Evolutionary conservation across 345 rosid species (phyloP).

Genomic region (Corymbia maculata): DNA sequence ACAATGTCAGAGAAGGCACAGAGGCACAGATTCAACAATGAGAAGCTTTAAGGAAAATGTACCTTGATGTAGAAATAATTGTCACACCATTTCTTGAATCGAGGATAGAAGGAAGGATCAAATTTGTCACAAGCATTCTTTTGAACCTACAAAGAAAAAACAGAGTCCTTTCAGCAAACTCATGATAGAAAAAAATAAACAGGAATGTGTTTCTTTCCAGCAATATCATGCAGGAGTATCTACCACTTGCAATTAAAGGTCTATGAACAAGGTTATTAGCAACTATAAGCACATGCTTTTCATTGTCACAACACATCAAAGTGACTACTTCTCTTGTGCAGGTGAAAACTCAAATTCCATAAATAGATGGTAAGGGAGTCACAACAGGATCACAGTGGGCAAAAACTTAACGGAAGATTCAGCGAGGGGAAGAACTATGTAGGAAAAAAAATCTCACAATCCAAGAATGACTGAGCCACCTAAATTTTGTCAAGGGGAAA

Average conservation of each 20-base stretch:
- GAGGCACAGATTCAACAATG: not conserved
- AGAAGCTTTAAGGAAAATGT: not conserved
- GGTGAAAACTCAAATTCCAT: not conserved
- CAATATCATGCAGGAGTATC: not conserved
- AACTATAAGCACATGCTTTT: not conserved
- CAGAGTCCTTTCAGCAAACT: not conserved
- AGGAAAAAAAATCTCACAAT: not conserved
- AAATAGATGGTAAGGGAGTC: not conserved
- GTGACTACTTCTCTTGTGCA: not conserved
- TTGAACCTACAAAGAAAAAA: conserved; percentile 43
- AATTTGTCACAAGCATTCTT: conserved; percentile 82
- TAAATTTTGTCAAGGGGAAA: not conserved
- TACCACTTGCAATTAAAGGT: not conserved
- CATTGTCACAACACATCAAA: not conserved
- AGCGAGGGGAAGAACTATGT: not conserved
- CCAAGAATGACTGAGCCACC: not conserved
- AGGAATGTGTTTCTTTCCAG: not conserved
- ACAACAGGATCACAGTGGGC: not conserved
- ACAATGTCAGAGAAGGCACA: not conserved
- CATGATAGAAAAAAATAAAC: not conserved
- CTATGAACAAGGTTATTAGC: not conserved
- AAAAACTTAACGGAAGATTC: not conserved
- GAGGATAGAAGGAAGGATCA: conserved; percentile 79
- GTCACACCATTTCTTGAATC: conserved; percentile 97
- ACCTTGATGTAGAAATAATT: conserved; percentile 94